Evolutionary conservation across 73 alveolate species (phyloP).

Genomic region (Uronychia binucleata): DNA sequence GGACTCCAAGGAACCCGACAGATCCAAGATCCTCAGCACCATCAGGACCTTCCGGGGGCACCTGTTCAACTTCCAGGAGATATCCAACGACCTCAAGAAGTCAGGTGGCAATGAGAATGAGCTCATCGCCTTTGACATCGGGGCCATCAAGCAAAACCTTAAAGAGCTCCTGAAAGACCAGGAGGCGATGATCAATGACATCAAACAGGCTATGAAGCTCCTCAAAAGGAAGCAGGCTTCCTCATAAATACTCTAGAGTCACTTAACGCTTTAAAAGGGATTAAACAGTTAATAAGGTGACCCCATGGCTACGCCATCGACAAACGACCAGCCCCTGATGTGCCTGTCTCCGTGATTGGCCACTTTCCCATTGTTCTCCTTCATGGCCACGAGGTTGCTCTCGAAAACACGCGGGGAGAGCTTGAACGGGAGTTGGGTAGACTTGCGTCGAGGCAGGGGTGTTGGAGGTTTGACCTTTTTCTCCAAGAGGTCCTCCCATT

Average conservation of each 20-base stretch:
- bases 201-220: neutral
- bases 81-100: neutral
- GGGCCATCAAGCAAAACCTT: neutral
- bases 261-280: neutral
- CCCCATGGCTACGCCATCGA: neutral
- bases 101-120: neutral
- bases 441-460: slow-evolving; percentile 18
- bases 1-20: neutral
- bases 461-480: slow-evolving; percentile 70
- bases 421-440: neutral
- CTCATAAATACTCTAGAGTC: neutral
- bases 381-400: neutral
- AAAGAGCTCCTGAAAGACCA: neutral
- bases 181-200: neutral
- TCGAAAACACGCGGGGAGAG: neutral
- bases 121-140: neutral
- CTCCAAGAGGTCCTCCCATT: slow-evolving; percentile 55
- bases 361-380: neutral
- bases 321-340: neutral
- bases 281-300: neutral
- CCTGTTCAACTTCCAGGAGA: neutral
- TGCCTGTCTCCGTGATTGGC: too few species aligned
- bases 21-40: neutral
- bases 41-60: neutral
- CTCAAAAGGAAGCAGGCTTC: too few species aligned